Evolutionary conservation across 495 filamentous ascomycete genomes (phyloP).

Genomic region (Aspergillus panamensis): DNA sequence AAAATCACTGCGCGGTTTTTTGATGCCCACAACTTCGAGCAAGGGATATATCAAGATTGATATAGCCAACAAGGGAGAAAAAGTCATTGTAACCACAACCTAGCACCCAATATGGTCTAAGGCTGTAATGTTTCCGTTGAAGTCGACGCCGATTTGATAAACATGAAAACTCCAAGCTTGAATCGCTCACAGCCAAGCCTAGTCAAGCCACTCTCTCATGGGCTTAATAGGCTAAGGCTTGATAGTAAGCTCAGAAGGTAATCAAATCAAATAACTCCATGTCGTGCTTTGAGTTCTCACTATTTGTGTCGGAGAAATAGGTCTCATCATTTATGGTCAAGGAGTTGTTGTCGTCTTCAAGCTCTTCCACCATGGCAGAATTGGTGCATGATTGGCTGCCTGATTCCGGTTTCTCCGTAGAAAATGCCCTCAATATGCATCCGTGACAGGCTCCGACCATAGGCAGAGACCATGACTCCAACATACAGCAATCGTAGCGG

Average conservation of each 20-base stretch:
- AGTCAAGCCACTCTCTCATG: too few relatives aligned
- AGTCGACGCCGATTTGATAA: not conserved
- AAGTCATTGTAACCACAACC: not conserved
- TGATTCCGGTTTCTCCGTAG: not conserved
- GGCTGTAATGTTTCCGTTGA: not conserved
- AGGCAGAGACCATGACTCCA: conserved; percentile 18
- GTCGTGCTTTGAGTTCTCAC: conserved; percentile 9
- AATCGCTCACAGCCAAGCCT: too few relatives aligned
- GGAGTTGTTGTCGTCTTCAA: conserved; percentile 7
- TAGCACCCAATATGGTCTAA: not conserved
- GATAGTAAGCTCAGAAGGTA: conserved; percentile 18
- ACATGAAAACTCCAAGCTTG: not conserved
- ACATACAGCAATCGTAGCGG: conserved; percentile 23
- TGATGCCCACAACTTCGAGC: conserved; percentile 74
- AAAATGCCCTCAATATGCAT: conserved; percentile 12
- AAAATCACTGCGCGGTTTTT: conserved; percentile 74
- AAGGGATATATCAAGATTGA: conserved; percentile 57
- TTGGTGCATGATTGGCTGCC: conserved; percentile 5
- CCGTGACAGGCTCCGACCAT: conserved; percentile 20
- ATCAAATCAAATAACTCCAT: conserved; percentile 25
- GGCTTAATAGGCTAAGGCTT: not conserved
- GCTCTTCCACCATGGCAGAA: conserved; percentile 1
- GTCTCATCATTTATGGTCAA: conserved; percentile 3
- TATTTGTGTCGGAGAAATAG: conserved; percentile 6
- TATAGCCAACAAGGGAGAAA: not conserved